Evolutionary conservation across 148 eudicot genomes (phyloP), one percentile per base, ranked within the genome.

Genomic region (Amaranthus hypochondriacus): DNA sequence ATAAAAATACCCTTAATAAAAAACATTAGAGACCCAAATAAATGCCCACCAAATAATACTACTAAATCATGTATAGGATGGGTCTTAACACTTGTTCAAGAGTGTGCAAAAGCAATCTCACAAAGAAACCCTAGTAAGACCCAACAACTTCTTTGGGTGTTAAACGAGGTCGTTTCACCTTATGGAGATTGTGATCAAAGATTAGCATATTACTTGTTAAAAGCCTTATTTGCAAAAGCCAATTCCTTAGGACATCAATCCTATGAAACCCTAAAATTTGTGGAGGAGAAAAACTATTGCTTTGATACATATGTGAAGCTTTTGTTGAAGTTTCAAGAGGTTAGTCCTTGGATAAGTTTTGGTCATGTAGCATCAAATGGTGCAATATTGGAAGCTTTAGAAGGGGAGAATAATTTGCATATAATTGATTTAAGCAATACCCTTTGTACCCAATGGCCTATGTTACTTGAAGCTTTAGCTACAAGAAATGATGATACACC

Each of bases 381-480:
- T 74, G 82, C 73, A 18, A 79, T 79, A 56, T 74, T 79, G 67
- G 82, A 79, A 58, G 78, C 82, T 51, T 56, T 79, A 70, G 75
- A 74, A 70, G 71, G 71, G 46, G 70, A 70, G 54, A 79, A 5
- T 10, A 79, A 70, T 60, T 75, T 74, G 67, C 82, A 79, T 63
- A 70, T 79, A 69, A 56, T 79, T n/a, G 78, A 79, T 71, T 69
- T 79, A 52, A 69, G 78, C 46, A 74, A 64, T 75, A 79, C 78
- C 66, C 78, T 79, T 62, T 79, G 82, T 54, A 79, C 82, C 28
- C 82, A 79, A 79, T 79, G 82, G 82, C 82, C 82, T 62, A 79
- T 69, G 66, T 64, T 79, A 71, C 68, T 79, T 28, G 82, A 79
- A 67, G 82, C 82, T 14, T 70, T 79, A 79, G 82, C 82, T 52